Base-by-base conservation (phyloP, 2,329 filamentous ascomycete genomes). In the Verruconis gallopava region DNA sequence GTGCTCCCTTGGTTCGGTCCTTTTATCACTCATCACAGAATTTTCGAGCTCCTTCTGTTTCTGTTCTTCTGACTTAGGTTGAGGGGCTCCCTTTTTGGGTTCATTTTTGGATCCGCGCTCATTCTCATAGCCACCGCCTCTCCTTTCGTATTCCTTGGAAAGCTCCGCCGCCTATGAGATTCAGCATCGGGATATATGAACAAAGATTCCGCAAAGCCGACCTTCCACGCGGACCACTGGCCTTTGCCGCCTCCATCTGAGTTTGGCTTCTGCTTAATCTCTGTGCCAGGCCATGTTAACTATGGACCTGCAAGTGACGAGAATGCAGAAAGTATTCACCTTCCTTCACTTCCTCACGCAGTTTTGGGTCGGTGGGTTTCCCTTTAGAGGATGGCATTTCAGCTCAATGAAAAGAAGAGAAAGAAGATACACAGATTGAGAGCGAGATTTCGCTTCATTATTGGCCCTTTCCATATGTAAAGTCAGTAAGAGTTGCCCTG, bases 151-250 rank as follows among this genome's bases (percentile, higher is more conserved):
- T 48, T 65, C 59, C 46, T 65, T 62, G 33, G 54, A 56, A n/a
- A 65, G 53, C 45, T 65, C 61, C n/a, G 53, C 48, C 4, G 61
- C 61, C 61, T 14, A 18, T 14, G 30, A 38, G 33, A 30, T 6
- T 9, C 13, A 15, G 14, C 32, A 12, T 33, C 9, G 17, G 13
- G 12, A 15, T n/a, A n/a, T n/a, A n/a, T n/a, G n/a, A n/a, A n/a
- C n/a, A n/a, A n/a, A n/a, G n/a, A n/a, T n/a, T 13, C 15, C 13
- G n/a, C 14, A 3, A 18, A 12, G 38, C 12, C 19, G 33, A 61
- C 64, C 57, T 67, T 68, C 65, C 65, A 68, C 34, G 64, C 64
- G 39, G 61, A 61, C 64, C 62, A 63, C 49, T 66, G 56, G 3
- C 63, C 64, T 48, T 66, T 65, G n/a, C 64, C 64, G 21, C 57